A percentile compares a stretch with the other conserved stretches of the same genome.
Conservation (phyloP, 1,284 basidiomycete species). For the Melampsora americana region DNA sequence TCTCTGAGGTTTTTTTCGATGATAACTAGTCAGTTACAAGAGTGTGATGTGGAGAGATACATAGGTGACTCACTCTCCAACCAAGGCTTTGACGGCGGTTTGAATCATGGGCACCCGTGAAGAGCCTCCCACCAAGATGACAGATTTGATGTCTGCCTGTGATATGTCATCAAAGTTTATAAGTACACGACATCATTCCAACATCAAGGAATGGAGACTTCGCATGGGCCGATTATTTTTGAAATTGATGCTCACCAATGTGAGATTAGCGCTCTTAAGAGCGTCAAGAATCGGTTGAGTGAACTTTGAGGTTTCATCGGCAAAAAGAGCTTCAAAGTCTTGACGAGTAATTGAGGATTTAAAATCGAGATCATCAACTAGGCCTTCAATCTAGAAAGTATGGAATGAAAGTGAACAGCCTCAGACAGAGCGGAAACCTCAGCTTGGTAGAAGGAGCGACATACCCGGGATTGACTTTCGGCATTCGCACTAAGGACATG, state of each 20-base stretch:
- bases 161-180: no score
- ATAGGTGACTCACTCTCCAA: conserved; percentile 66
- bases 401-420: conserved; percentile 40
- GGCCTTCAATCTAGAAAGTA: conserved; percentile 71
- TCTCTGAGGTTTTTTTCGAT: conserved; percentile 58
- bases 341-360: conserved; percentile 71
- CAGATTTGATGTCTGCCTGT: conserved; percentile 73
- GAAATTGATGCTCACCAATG: conserved; percentile 58
- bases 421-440: conserved; percentile 1
- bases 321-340: conserved; percentile 70
- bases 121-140: conserved; percentile 85
- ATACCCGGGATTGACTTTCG: conserved; percentile 69
- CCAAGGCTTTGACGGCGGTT: conserved; percentile 68
- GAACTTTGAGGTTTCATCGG: conserved; percentile 60
- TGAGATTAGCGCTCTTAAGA: conserved; percentile 66
- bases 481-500: conserved; percentile 87
- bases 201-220: no score
- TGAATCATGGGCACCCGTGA: conserved; percentile 91
- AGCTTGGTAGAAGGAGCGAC: conserved; percentile 47
- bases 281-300: conserved; percentile 74
- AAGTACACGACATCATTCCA: no score
- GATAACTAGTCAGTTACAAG: conserved; percentile 41
- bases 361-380: conserved; percentile 88
- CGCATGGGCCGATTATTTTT: neutral
- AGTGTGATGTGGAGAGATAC: neutral